Base-by-base conservation (phyloP, 495 filamentous ascomycete genomes). In the Penicillium cosmopolitanum region DNA sequence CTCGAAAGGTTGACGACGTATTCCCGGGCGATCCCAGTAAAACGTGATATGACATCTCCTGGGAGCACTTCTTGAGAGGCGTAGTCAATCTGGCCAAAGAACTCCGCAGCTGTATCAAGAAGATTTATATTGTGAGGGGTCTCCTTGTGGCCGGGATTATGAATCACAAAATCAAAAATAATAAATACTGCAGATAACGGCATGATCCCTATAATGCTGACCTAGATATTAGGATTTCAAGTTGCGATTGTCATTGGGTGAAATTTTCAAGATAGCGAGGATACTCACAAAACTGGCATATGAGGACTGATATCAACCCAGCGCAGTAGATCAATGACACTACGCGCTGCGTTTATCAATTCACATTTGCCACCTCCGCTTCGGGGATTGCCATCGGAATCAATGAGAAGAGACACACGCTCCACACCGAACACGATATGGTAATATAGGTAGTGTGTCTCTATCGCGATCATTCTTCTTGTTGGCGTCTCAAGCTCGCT, bases 141-240 rank as follows among this genome's bases (percentile, higher is more conserved):
- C 38, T 74, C 73, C n/a, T 70, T 55, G 52, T 76, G 71, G 23
- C 43, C 48, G 16, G 74, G 74, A 42, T 77, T 75, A 52, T 75
- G 72, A n/a, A 77, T 63, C 5, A 77, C 68, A 34, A 76, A 65
- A 23, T 77, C 74, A 42, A 77, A 77, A n/a, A 77, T 57, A 34
- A 77, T 66, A 33, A 77, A 77, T 15, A 77, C 52, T 16, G 74
- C 69, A 11, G 67, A 61, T n/a, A 77, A 57, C 13, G 74, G 73
- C 11, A 66, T 62, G 1, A 73, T 68, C 5, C 60, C 60, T 13
- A 70, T 58, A 18, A 65, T 61, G 36, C 36, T 38, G 28, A 51
- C 62, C 28, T 31, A 31, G 28, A 0, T 31, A 31, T 31, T 31
- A 31, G 25, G 28, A 31, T 31, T 31, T 31, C 28, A 31, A 8